phyloP scores from a whole-genome alignment of 176 grass and related monocot genomes.

The Ensete ventricosum region DNA sequence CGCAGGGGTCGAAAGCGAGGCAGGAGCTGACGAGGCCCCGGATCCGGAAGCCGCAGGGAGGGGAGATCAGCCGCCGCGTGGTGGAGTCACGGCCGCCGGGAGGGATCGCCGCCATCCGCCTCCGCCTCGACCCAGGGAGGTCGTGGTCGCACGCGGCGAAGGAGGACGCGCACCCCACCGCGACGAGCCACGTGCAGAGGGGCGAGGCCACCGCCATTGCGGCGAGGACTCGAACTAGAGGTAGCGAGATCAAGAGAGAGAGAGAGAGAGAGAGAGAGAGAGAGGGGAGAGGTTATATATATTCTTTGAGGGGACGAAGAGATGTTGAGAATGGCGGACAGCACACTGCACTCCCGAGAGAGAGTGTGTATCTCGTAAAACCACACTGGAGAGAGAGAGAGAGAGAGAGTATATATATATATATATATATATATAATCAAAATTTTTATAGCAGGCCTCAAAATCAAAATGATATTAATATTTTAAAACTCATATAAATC shows the following conservation, averaged over 20 bases:
- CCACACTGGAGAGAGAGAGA: too few species aligned
- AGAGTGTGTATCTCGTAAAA: too few species aligned
- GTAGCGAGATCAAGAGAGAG: not conserved
- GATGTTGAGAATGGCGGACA: too few species aligned
- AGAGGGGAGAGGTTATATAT: not conserved
- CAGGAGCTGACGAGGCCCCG: not conserved
- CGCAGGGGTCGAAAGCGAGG: not conserved
- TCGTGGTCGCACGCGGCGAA: not conserved
- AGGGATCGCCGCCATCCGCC: not conserved
- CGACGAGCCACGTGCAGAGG: not conserved
- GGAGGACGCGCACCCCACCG: not conserved
- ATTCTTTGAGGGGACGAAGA: too few species aligned
- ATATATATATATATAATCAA: too few species aligned
- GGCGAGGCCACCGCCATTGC: conserved; percentile 8
- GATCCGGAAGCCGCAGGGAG: not conserved
- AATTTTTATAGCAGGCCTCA: too few species aligned
- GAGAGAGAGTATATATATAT: too few species aligned
- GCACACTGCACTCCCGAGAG: too few species aligned
- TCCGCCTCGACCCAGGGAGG: not conserved
- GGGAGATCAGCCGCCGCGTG: not conserved
- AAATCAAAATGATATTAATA: too few species aligned
- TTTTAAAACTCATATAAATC: too few species aligned
- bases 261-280: not conserved
- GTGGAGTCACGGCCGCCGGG: not conserved
- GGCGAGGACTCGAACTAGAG: not conserved